Conservation (phyloP, 768 basidiomycete genomes). For the Imleria badia region DNA sequence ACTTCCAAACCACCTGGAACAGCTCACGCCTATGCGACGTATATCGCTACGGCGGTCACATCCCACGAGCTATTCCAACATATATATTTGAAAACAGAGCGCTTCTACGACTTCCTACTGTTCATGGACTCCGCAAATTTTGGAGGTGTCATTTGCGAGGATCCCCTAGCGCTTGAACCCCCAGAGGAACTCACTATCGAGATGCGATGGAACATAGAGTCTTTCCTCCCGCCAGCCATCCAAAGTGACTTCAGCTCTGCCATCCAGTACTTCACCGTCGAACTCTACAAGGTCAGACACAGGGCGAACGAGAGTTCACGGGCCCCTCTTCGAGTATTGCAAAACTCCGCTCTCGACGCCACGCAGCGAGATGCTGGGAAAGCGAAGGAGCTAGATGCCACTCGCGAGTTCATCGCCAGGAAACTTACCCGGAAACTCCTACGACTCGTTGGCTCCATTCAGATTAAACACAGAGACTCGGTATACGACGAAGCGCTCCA, state of each 20-base stretch:
- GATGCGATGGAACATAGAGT: constrained; percentile 91
- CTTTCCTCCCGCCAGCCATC: constrained; percentile 82
- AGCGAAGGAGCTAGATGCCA: constrained; percentile 63
- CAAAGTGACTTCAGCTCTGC: constrained; percentile 73
- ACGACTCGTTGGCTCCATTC: constrained; percentile 60
- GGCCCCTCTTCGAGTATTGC: constrained; percentile 70
- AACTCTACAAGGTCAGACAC: constrained; percentile 75
- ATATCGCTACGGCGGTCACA: constrained; percentile 90
- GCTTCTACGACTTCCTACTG: constrained; percentile 90
- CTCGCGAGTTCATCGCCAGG: constrained; percentile 74
- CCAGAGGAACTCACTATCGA: constrained; percentile 70
- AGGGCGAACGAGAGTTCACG: constrained; percentile 57
- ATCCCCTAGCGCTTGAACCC: constrained; percentile 67
- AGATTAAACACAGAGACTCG: constrained; percentile 60
- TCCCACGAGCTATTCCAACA: constrained; percentile 96
- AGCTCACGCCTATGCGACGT: constrained; percentile 93
- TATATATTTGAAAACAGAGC: constrained; percentile 78
- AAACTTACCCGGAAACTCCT: constrained; percentile 81
- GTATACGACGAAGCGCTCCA: constrained; percentile 51
- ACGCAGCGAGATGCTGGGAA: constrained; percentile 70
- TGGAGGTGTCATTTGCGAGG: constrained; percentile 83
- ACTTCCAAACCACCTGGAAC: constrained; percentile 96
- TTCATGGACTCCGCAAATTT: constrained; percentile 97
- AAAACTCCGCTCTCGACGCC: constrained; percentile 60
- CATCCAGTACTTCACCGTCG: constrained; percentile 81